Evolutionary conservation across 495 filamentous ascomycete genomes (phyloP), one percentile per base, ranked within the genome.

Genomic region (Talaromyces stipitatus): DNA sequence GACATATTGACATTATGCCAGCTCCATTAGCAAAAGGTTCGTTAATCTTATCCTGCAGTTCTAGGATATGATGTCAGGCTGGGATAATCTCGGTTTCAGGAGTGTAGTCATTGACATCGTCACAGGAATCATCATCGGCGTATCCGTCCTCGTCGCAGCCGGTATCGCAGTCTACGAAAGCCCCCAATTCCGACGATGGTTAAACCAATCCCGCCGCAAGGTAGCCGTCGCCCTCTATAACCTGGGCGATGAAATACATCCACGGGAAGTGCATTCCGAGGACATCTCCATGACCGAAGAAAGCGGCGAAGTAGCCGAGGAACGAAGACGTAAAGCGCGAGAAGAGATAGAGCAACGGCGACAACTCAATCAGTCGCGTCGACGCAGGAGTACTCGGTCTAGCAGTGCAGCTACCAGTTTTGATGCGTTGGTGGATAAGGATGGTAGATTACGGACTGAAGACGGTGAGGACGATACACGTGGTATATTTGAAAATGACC

Each of bases 121-220:
- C 9, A 58, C 52, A 92, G 90, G 85, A 63, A 81, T 90, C 66
- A 86, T 94, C 14, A 82, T 94, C 62, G 87, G 83, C 59, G 78
- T 89, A 12, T 82, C 86, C 38, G 82, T 91, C 22, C 79, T 90
- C 30, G 84, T 90, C 26, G 89, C 89, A 57, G 89, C 89, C 41
- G 89, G 89, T 6, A 84, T 94, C 54, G 90, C 90, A 33, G 78
- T 92, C 55, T 95, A 95, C 70, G 88, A 94, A 66, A 89, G 83
- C 20, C 89, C 88, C 11, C 85, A 92, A 69, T 78, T 94, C 46
- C 83, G 87, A 63, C 81, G 85, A 72, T 87, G 87, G 75, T 79
- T 91, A 51, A 80, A 87, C 56, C 83, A 84, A 60, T 84, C 88
- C 50, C 86, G 90, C 48, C 83, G 89, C 29, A 88, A 88, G 62